Conservation (phyloP, 495 filamentous ascomycete species). For the Letharia lupina region DNA sequence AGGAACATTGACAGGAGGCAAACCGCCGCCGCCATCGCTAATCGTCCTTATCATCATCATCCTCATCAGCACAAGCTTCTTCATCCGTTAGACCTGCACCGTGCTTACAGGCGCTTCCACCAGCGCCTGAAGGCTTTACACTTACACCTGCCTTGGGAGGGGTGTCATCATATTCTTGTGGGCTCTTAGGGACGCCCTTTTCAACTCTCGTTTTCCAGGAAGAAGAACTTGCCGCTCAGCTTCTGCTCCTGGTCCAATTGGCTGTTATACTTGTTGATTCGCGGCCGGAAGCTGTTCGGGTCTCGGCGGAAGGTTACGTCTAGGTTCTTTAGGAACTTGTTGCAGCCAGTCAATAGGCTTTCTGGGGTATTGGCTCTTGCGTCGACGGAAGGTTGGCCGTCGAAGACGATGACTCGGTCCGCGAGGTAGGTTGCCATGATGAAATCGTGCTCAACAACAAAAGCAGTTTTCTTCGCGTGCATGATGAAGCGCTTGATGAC, state of each 20-base stretch:
- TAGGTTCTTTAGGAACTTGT: conserved; percentile 87
- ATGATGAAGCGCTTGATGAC: conserved; percentile 99
- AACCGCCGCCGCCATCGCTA: conserved; percentile 31
- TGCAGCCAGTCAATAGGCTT: conserved; percentile 90
- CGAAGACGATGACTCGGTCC: conserved; percentile 97
- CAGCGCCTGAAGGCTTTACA: conserved; percentile 34
- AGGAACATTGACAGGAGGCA: conserved; percentile 32
- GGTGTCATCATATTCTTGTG: conserved; percentile 35
- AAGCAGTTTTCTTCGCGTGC: conserved; percentile 99
- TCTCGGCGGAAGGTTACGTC: conserved; percentile 98
- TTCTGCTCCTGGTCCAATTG: conserved; percentile 98
- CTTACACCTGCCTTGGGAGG: conserved; percentile 28
- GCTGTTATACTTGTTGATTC: conserved; percentile 95
- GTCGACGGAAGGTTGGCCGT: conserved; percentile 81
- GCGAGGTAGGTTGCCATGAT: conserved; percentile 98
- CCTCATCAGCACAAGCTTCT: conserved; percentile 39
- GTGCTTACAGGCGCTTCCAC: conserved; percentile 36
- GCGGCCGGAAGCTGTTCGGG: conserved; percentile 87
- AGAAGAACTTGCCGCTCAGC: conserved; percentile 88
- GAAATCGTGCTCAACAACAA: conserved; percentile 99
- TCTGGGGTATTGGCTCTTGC: conserved; percentile 83
- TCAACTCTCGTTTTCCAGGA: conserved; percentile 87
- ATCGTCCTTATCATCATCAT: conserved; percentile 45
- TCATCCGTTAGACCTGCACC: conserved; percentile 34
- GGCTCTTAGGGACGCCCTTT: conserved; percentile 46